These are phyloP conservation scores for Ascochyta pisi DNA, from an alignment of 2,329 filamentous ascomycete genomes.

Conservation along the genomic window DNA sequence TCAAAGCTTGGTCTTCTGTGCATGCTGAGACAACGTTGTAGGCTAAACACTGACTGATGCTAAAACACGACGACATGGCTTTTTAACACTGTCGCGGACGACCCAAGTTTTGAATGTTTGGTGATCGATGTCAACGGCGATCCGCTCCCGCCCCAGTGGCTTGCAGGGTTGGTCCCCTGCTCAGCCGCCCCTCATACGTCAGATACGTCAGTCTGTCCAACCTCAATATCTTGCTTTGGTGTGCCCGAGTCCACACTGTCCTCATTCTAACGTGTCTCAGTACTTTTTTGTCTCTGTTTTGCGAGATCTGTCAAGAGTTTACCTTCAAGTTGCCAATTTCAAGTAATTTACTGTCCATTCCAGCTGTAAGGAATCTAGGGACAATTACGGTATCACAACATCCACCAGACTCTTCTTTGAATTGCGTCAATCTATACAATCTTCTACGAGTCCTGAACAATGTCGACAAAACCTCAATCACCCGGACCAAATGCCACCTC, in stretches of 20 bases:
- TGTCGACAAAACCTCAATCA: conserved; percentile 39
- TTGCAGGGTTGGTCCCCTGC: conserved; percentile 28
- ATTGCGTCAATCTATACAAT: background rate
- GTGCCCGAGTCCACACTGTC: background rate
- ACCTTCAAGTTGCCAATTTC: too few species aligned
- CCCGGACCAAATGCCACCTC: conserved; percentile 31
- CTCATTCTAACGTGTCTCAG: background rate
- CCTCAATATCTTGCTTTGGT: conserved; percentile 39
- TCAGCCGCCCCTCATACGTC: conserved; percentile 45
- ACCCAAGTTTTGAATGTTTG: conserved; percentile 3
- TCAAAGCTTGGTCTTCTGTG: conserved; percentile 10
- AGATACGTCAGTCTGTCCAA: conserved; percentile 48
- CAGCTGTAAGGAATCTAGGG: background rate
- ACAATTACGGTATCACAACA: background rate
- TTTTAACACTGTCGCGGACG: too few species aligned
- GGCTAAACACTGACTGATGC: background rate
- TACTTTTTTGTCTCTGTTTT: background rate
- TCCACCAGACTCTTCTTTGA: background rate
- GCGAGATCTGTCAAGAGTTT: background rate
- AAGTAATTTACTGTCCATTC: background rate
- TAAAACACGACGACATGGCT: background rate
- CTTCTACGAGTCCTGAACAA: conserved; percentile 5
- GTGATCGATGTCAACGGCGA: conserved; percentile 29
- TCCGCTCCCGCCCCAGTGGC: conserved; percentile 18
- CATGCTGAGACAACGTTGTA: background rate